Evolutionary conservation across 805 yeast species (phyloP).

Genomic region (Nakazawaea ernobii): DNA sequence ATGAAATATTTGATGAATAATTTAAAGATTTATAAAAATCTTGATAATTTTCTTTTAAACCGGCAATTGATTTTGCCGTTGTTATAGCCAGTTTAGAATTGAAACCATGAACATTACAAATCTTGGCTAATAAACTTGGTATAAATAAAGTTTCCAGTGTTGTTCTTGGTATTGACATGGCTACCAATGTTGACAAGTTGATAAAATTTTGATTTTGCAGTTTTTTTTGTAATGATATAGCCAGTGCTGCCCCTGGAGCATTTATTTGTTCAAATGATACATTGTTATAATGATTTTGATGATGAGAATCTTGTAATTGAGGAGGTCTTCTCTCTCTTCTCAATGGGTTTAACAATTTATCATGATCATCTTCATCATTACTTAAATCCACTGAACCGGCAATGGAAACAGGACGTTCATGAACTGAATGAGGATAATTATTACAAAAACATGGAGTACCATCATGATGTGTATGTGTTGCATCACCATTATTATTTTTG

Average conservation of each 20-base stretch:
- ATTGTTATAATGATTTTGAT: slow-evolving; percentile 14
- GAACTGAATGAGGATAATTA: slow-evolving; percentile 45
- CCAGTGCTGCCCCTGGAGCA: slow-evolving; percentile 75
- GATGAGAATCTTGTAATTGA: too few relatives aligned
- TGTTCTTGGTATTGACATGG: slow-evolving; percentile 68
- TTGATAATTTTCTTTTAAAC: slow-evolving; percentile 48
- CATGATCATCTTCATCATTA: slow-evolving; percentile 43
- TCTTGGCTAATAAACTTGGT: slow-evolving; percentile 63
- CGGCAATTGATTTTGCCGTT: slow-evolving; percentile 67
- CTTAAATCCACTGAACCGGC: slow-evolving; percentile 54
- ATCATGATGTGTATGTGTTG: slow-evolving; percentile 28
- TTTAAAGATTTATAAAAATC: slow-evolving; percentile 19
- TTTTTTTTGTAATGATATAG: slow-evolving; percentile 46
- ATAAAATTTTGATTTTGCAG: slow-evolving; percentile 36
- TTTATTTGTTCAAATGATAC: slow-evolving; percentile 56
- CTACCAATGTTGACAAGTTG: slow-evolving; percentile 52
- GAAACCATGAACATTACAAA: slow-evolving; percentile 68
- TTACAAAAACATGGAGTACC: slow-evolving; percentile 53
- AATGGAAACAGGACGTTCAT: slow-evolving; percentile 59
- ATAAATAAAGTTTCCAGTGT: slow-evolving; percentile 75
- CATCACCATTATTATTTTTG: slow-evolving; percentile 11
- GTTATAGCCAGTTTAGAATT: slow-evolving; percentile 64
- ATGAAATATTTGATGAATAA: slow-evolving; percentile 23
- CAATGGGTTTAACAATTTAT: slow-evolving; percentile 15
- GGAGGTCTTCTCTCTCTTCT: slow-evolving; percentile 1